Base-by-base conservation (phyloP, 2,329 filamentous ascomycete species). In the Apiospora saccharicola region DNA sequence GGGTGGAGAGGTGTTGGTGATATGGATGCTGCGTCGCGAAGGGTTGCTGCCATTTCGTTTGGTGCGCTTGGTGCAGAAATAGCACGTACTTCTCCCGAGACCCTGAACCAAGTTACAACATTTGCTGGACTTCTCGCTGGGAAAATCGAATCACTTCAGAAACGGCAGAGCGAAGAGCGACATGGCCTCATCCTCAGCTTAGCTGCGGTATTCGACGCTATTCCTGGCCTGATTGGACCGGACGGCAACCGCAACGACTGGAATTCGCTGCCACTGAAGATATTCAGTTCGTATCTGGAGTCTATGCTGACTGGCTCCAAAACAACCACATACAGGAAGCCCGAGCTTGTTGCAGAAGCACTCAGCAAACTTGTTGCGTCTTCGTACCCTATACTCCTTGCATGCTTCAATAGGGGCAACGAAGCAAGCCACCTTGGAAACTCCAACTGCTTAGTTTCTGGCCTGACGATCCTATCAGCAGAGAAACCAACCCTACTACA, bases 1-100 rank as follows among this genome's bases (percentile, higher is more conserved):
- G 91, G 90, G 26, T 99, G 96, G 96, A 89, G 96, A 80, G 96
- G 96, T 0, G 89, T 97, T n/a, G 91, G 92, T 0, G 94, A 97
- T 75, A 86, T 90, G 12, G 95, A 98, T 80, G 88, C 91, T 0
- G 84, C 87, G 7, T 94, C 94, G 1, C 89, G 96, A 73, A 88
- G 94, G 76, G 88, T 90, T 69, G 92, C 94, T 19, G 94, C 93
- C 1, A 82, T 82, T 1, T 91, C 93, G 0, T 91, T 96, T 76
- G 94, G 94, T 7, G 79, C 81, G 1, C 79, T 95, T 5, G 86
- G 82, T 74, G 84, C 80, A 47, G 82, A 85, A 72, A 77, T 85
- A 47, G 82, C 84, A 4, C 73, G 72, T 12, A 69, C 74, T 13
- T 70, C 73, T 0, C 51, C 73, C 0, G 72, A 78, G 67, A 75